phyloP scores from a whole-genome alignment of 108 stramenopile species.

The Nitzschia sp. region DNA sequence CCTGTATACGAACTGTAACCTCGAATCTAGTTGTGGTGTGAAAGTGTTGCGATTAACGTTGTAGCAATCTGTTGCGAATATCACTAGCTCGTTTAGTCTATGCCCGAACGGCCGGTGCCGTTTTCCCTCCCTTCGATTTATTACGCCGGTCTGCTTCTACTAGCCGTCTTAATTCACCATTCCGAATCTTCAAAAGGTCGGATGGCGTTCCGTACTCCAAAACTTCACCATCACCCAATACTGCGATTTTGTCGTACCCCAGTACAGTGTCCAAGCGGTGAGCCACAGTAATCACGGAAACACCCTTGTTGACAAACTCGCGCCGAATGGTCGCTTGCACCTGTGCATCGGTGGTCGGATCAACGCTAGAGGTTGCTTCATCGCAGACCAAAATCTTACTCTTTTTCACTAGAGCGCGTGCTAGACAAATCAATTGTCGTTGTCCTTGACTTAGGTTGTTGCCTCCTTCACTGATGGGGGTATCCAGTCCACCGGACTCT shows the following conservation, averaged over 20 bases:
- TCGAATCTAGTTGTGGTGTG: too few species aligned
- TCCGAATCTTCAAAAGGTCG: constrained; percentile 46
- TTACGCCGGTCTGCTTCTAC: constrained; percentile 60
- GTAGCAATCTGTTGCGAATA: background rate
- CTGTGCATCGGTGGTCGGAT: constrained; percentile 71
- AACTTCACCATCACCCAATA: constrained; percentile 82
- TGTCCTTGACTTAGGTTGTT: constrained; percentile 89
- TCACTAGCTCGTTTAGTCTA: background rate
- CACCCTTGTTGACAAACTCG: constrained; percentile 80
- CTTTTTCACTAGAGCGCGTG: constrained; percentile 82
- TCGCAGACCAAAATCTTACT: constrained; percentile 86
- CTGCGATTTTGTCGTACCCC: constrained; percentile 91
- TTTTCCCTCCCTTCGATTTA: constrained; percentile 45
- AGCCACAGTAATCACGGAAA: constrained; percentile 88
- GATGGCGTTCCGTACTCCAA: constrained; percentile 75
- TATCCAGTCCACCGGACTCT: constrained; percentile 48
- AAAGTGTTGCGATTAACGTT: background rate
- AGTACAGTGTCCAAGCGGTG: constrained; percentile 91
- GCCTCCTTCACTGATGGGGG: constrained; percentile 78
- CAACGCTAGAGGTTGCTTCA: constrained; percentile 84
- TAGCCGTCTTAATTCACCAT: constrained; percentile 53
- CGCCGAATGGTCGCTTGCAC: constrained; percentile 74
- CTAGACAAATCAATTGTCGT: constrained; percentile 90
- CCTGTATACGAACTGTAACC: constrained; percentile 39
- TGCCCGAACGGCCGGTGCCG: background rate